Evolutionary conservation across 441 rosid species (phyloP).

Genomic region (Cnidoscolus chayamansa): DNA sequence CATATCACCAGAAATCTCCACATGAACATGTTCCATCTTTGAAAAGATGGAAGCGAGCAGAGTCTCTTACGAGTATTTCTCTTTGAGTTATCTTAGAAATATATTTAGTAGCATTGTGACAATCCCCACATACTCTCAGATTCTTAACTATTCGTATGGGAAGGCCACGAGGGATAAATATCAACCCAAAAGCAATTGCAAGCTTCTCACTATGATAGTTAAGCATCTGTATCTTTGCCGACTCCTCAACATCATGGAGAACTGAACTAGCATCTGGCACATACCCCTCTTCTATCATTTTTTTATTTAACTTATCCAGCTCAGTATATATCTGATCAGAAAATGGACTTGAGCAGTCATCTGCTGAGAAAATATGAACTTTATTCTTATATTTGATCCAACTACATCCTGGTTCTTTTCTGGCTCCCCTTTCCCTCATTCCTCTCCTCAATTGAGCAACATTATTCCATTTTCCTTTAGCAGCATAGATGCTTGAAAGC

Average conservation of each 20-base stretch:
- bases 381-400: constrained; percentile 81
- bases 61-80: constrained; percentile 92
- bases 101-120: constrained; percentile 82
- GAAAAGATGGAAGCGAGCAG: constrained; percentile 79
- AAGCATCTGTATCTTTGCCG: constrained; percentile 78
- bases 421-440: constrained; percentile 73
- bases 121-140: constrained; percentile 84
- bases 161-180: constrained; percentile 58
- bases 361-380: constrained; percentile 72
- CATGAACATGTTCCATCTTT: constrained; percentile 91
- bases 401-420: constrained; percentile 87
- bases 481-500: constrained; percentile 72
- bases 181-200: constrained; percentile 84
- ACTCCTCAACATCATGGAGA: constrained; percentile 71
- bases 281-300: constrained; percentile 68
- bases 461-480: constrained; percentile 59
- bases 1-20: constrained; percentile 86
- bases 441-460: constrained; percentile 61
- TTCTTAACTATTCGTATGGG: constrained; percentile 80
- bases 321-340: constrained; percentile 64
- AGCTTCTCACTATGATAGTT: constrained; percentile 85
- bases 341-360: constrained; percentile 73
- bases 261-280: constrained; percentile 69
- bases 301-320: constrained; percentile 52
- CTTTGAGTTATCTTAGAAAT: constrained; percentile 77